Evolutionary conservation across 208 protist species (phyloP).

Genomic region (Crithidia sp.): DNA sequence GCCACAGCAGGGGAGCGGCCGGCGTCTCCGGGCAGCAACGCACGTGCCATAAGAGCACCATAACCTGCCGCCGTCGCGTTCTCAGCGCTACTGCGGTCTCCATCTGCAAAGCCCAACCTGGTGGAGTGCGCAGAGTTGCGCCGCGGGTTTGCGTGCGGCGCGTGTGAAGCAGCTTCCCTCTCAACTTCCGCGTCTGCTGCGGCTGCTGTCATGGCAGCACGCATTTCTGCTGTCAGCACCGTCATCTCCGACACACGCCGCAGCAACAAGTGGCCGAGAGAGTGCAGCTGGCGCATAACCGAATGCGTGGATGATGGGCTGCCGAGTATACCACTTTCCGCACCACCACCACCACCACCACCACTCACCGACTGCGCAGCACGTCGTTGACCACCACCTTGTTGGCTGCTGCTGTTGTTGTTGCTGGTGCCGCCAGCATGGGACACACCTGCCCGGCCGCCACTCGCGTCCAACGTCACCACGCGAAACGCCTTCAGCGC

Average conservation of each 20-base stretch:
- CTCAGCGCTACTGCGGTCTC: neutral
- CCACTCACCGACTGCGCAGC: neutral
- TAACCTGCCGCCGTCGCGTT: neutral
- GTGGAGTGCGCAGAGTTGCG: too few species aligned
- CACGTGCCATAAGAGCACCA: neutral
- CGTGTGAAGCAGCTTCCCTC: too few species aligned
- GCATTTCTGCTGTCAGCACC: conserved; percentile 3
- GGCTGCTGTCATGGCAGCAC: neutral
- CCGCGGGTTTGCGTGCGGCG: too few species aligned
- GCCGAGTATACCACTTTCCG: neutral
- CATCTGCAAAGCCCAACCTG: neutral
- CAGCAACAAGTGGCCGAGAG: neutral
- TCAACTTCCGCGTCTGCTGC: neutral
- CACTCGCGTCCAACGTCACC: conserved; percentile 54
- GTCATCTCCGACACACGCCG: neutral
- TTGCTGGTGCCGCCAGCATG: neutral
- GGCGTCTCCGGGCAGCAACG: neutral
- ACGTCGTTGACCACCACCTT: too few species aligned
- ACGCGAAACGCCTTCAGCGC: conserved; percentile 44
- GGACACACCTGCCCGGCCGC: conserved; percentile 1
- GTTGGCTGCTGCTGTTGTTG: conserved; percentile 14
- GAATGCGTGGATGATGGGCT: neutral
- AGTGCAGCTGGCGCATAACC: neutral
- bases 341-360: neutral
- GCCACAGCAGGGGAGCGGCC: conserved; percentile 5